Evolutionary conservation across 495 filamentous ascomycete genomes (phyloP).

Genomic region (Trichoderma virens): DNA sequence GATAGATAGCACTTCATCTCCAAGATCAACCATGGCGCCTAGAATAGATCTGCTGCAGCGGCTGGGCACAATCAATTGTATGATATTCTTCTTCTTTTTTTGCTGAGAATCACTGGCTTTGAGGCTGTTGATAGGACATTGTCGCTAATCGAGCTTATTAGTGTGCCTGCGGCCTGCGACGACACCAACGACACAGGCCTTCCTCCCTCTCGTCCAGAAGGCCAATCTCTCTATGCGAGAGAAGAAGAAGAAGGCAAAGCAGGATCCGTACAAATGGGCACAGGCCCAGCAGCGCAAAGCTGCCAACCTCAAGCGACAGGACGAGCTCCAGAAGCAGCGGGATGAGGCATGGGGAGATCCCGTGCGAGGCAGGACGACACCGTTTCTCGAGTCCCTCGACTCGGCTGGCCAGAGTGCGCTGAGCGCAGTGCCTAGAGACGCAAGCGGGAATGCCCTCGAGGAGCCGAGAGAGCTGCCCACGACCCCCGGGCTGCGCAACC

Average conservation of each 20-base stretch:
- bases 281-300: constrained; percentile 72
- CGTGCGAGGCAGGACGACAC: constrained; percentile 65
- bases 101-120: not conserved
- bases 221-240: constrained; percentile 39
- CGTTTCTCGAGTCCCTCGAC: constrained; percentile 79
- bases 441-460: constrained; percentile 25
- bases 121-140: not conserved
- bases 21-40: constrained; percentile 55
- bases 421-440: constrained; percentile 27
- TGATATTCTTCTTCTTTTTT: constrained; percentile 14
- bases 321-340: constrained; percentile 50
- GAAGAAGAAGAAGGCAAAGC: constrained; percentile 41
- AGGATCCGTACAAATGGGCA: constrained; percentile 60
- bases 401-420: constrained; percentile 37
- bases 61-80: constrained; percentile 56
- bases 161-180: constrained; percentile 42
- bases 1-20: not conserved
- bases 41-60: constrained; percentile 59
- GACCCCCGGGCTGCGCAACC: constrained; percentile 54
- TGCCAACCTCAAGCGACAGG: constrained; percentile 63
- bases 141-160: constrained; percentile 16
- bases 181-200: constrained; percentile 22
- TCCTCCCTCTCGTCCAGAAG: constrained; percentile 42
- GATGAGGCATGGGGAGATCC: constrained; percentile 61
- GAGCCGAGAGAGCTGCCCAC: constrained; percentile 33